These are phyloP conservation scores for Talaromyces trachyspermus DNA, from an alignment of 495 filamentous ascomycete species.

Conservation along the genomic window DNA sequence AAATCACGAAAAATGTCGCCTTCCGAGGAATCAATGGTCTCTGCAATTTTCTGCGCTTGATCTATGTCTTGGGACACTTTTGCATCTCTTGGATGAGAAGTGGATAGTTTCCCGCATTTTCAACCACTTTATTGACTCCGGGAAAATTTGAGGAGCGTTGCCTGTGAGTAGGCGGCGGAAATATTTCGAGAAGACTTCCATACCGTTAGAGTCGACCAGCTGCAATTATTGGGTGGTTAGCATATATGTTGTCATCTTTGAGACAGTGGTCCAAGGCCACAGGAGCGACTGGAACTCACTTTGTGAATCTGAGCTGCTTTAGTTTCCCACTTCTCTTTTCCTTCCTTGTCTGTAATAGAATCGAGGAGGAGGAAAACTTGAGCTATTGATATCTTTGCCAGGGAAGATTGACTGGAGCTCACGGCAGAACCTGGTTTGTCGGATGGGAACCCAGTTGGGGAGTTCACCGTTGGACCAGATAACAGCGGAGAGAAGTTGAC, in stretches of 20 bases:
- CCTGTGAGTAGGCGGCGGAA: slow-evolving; percentile 79
- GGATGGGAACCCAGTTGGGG: slow-evolving; percentile 49
- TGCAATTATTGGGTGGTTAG: slow-evolving; percentile 38
- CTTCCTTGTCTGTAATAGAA: slow-evolving; percentile 87
- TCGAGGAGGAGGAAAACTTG: slow-evolving; percentile 92
- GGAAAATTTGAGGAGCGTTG: slow-evolving; percentile 83
- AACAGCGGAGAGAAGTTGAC: slow-evolving; percentile 58
- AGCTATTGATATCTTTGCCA: slow-evolving; percentile 81
- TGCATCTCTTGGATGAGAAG: slow-evolving; percentile 77
- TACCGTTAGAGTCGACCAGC: slow-evolving; percentile 91
- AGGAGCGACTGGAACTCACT: too few relatives aligned
- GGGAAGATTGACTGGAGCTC: slow-evolving; percentile 44
- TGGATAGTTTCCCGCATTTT: slow-evolving; percentile 71
- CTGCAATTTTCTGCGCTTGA: slow-evolving; percentile 83
- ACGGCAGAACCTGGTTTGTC: slow-evolving; percentile 38
- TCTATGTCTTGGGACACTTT: slow-evolving; percentile 72
- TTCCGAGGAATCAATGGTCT: slow-evolving; percentile 78
- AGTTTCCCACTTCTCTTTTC: slow-evolving; percentile 84
- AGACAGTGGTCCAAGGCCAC: too few relatives aligned
- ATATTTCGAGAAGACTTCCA: slow-evolving; percentile 92
- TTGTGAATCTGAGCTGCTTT: slow-evolving; percentile 86
- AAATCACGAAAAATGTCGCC: slow-evolving; percentile 92
- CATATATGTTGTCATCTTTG: too few relatives aligned
- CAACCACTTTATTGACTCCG: slow-evolving; percentile 60
- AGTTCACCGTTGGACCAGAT: slow-evolving; percentile 53